phyloP scores from a whole-genome alignment of 495 filamentous ascomycete species.

The Podospora didyma region DNA sequence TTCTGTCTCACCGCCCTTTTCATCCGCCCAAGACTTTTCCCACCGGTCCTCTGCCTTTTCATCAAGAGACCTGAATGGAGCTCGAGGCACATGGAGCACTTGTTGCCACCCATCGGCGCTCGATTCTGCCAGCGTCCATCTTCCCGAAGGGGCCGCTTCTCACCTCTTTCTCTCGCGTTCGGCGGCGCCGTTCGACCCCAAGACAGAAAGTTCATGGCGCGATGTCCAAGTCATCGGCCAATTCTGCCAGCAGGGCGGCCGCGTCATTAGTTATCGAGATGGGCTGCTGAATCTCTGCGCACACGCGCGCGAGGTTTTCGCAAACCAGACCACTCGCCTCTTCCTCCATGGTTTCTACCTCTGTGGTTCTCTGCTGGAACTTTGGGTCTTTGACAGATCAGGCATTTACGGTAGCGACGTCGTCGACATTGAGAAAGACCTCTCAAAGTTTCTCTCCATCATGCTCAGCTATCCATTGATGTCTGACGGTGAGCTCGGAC shows the following conservation, averaged over 20 bases:
- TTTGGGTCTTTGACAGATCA: constrained; percentile 44
- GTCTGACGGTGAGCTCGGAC: constrained; percentile 19
- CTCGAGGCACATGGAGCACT: neutral
- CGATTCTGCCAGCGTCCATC: neutral
- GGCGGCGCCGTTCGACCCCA: neutral
- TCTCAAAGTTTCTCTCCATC: constrained; percentile 25
- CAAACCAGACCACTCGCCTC: constrained; percentile 21
- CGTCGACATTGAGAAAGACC: constrained; percentile 36
- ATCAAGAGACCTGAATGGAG: neutral
- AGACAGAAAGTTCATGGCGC: neutral
- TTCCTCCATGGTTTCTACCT: constrained; percentile 40
- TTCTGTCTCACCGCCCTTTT: neutral
- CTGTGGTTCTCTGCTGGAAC: constrained; percentile 28
- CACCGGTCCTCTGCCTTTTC: neutral
- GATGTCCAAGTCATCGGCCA: neutral
- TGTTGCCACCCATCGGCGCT: neutral
- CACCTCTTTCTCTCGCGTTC: neutral
- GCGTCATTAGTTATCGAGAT: constrained; percentile 17
- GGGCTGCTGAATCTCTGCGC: constrained; percentile 23
- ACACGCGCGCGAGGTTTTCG: constrained; percentile 23
- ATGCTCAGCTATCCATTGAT: constrained; percentile 25
- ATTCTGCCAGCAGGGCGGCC: neutral
- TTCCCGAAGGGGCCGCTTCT: neutral
- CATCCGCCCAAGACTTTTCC: neutral
- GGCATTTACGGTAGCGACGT: constrained; percentile 35